Evolutionary conservation across 2,329 filamentous ascomycete genomes (phyloP), one percentile per base, ranked within the genome.

Genomic region (Hypoxylon sp.): DNA sequence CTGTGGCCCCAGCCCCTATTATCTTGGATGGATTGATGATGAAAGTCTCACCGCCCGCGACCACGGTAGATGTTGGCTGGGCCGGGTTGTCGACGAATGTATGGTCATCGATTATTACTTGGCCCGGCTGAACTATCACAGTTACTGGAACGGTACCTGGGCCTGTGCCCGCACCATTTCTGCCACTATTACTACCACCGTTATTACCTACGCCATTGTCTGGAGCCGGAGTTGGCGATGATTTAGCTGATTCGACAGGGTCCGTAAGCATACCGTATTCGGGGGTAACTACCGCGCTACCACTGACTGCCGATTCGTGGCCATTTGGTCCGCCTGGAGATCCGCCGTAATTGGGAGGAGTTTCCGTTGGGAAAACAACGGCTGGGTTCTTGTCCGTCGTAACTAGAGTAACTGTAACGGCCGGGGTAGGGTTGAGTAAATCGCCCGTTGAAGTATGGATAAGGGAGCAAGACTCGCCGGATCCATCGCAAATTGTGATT

Each of bases 341-440:
- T 13, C 74, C 71, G 50, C 80, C 80, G 68, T 84, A 86, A 67
- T 77, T 70, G 0, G 84, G 83, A 4, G 79, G 76, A 3, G 74
- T 65, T 14, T 81, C 76, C 2, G 81, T 78, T 0, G 82, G 73
- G 65, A 80, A 82, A 2, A 86, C 80, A 14, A 87, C 83, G 8
- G 83, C 81, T 0, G 86, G 86, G 61, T 87, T 87, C 73, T 87
- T 87, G 73, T 87, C 85, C 2, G 85, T 87, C 1, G 85, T 87
- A 55, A 84, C 74, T 51, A 86, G 83, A 3, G 82, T 84, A 51
- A 85, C 71, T 5, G 81, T 82, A 14, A 33, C 50, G 17, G 31
- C 33, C 19, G 57, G 67, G 14, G 60, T 65, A 37, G 63, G 59
- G 29, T 47, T 17, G 22, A 57, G 48, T 68, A 74, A 11, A 37